Percentiles rank a stretch among this genome's conserved stretches.
phyloP scores from a whole-genome alignment of 1,284 basidiomycete species.

The Boletus smithii region DNA sequence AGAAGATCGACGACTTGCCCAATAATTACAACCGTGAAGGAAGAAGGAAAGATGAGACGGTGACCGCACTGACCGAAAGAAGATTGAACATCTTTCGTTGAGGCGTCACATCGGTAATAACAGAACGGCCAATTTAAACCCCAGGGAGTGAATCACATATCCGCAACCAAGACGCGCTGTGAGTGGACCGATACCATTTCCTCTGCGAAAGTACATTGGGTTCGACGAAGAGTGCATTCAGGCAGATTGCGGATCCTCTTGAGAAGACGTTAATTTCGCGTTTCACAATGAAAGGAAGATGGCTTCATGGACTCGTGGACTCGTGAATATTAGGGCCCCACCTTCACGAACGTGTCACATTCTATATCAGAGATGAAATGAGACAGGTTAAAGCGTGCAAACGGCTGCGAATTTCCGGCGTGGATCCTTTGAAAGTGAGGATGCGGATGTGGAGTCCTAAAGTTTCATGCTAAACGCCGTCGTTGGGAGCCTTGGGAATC shows the following conservation, averaged over 20 bases:
- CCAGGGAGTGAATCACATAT: slow-evolving; percentile 4
- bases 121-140: slow-evolving; percentile 2
- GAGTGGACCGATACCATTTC: slow-evolving; percentile 8
- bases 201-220: slow-evolving; percentile 1
- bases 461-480: slow-evolving; percentile 23
- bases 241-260: slow-evolving; percentile 20
- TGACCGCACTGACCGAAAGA: slow-evolving; percentile 4
- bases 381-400: slow-evolving; percentile 20
- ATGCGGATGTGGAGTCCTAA: slow-evolving; percentile 1
- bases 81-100: not conserved
- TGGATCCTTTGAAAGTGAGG: slow-evolving; percentile 6
- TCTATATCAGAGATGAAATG: slow-evolving; percentile 19
- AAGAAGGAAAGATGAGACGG: not conserved
- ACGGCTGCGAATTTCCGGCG: slow-evolving; percentile 17
- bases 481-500: slow-evolving; percentile 1
- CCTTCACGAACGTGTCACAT: slow-evolving; percentile 4
- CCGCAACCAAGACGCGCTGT: slow-evolving; percentile 7
- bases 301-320: slow-evolving; percentile 15
- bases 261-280: slow-evolving; percentile 16
- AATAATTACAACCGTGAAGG: slow-evolving; percentile 1
- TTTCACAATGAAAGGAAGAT: slow-evolving; percentile 8
- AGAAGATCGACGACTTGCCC: slow-evolving; percentile 9
- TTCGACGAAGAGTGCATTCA: slow-evolving; percentile 7
- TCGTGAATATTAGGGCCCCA: not conserved
- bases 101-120: slow-evolving; percentile 19